A percentile compares a stretch with the other conserved stretches of the same genome.
Conservation (phyloP, 176 grass and related monocot genomes). For the Alopecurus myosuroides region DNA sequence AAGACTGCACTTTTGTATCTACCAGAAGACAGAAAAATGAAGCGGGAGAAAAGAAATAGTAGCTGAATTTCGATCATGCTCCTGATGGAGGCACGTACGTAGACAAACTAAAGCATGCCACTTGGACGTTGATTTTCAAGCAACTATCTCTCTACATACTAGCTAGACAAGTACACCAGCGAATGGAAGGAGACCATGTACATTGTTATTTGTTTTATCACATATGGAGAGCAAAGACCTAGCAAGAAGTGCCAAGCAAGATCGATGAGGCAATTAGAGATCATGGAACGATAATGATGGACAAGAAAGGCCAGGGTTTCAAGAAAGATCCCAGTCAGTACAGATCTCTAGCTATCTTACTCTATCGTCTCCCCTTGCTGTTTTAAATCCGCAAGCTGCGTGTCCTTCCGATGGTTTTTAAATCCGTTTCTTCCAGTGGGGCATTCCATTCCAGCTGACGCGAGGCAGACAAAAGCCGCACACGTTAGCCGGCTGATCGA, state of each 20-base stretch:
- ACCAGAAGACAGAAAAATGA: background rate
- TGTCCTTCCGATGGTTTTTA: background rate
- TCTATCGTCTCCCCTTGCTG: background rate
- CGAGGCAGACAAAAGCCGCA: constrained; percentile 27
- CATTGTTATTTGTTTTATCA: background rate
- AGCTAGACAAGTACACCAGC: background rate
- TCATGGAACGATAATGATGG: background rate
- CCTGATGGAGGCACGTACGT: background rate
- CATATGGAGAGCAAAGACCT: background rate
- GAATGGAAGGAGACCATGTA: too few species aligned
- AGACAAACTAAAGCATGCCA: background rate
- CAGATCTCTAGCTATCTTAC: background rate
- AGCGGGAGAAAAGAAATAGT: background rate
- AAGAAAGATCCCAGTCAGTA: constrained; percentile 8
- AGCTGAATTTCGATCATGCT: background rate
- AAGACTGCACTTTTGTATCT: background rate
- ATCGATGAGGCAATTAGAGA: background rate
- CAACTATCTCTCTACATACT: background rate
- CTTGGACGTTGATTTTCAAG: background rate
- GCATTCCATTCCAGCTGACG: constrained; percentile 17
- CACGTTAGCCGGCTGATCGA: constrained; percentile 22
- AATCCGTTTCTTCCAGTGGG: background rate
- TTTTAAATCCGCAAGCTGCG: background rate
- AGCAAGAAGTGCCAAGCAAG: background rate
- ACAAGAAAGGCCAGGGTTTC: background rate